phyloP scores from a whole-genome alignment of 371 early-diverging fungal species.

The Apophysomyces sp. region DNA sequence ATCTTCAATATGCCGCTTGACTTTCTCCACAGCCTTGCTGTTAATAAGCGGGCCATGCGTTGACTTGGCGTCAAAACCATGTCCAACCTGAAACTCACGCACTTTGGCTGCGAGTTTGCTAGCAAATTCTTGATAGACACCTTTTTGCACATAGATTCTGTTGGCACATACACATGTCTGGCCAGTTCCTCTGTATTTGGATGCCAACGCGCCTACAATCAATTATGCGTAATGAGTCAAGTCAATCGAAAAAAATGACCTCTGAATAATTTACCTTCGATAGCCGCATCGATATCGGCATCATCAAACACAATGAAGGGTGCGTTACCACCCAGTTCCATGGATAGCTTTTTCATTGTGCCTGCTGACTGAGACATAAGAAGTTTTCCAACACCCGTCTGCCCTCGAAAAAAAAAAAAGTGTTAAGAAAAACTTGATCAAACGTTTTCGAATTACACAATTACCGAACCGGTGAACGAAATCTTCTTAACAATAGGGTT shows the following conservation, averaged over 20 bases:
- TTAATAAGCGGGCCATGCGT: conserved; percentile 85
- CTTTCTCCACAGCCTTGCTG: conserved; percentile 65
- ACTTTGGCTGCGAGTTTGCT: conserved; percentile 52
- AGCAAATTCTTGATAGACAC: conserved; percentile 73
- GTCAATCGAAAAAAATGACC: no score
- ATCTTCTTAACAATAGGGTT: conserved; percentile 69
- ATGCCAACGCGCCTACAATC: conserved; percentile 50
- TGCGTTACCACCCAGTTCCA: conserved; percentile 88
- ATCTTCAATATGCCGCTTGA: conserved; percentile 68
- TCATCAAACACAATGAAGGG: conserved; percentile 91
- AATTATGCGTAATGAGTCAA: no score
- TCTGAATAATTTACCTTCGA: conserved; percentile 56
- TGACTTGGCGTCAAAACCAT: conserved; percentile 64
- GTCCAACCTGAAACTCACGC: conserved; percentile 66
- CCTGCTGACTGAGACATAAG: conserved; percentile 70
- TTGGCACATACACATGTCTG: conserved; percentile 89
- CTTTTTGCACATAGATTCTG: conserved; percentile 82
- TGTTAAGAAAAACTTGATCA: background rate
- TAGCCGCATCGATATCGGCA: conserved; percentile 68
- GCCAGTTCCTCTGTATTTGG: conserved; percentile 87
- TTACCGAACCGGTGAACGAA: conserved; percentile 83
- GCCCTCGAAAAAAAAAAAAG: conserved; percentile 4
- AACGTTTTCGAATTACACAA: conserved; percentile 12
- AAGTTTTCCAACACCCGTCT: conserved; percentile 71
- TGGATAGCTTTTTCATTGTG: conserved; percentile 76